Evolutionary conservation across 108 stramenopile species (phyloP), one percentile per base, ranked within the genome.

Genomic region (Bacterosira constricta): DNA sequence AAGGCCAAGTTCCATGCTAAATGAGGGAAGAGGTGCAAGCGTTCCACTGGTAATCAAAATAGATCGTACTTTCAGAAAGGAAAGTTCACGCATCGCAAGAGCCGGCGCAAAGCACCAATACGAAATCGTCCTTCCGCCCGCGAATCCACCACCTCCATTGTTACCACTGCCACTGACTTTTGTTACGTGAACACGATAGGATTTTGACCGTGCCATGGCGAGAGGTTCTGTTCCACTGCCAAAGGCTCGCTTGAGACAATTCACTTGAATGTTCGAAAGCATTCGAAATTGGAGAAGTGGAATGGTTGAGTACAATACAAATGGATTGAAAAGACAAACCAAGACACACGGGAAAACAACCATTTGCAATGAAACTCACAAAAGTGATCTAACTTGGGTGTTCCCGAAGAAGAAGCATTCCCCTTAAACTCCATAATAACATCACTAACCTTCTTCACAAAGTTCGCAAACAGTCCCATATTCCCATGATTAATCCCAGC

Each of bases 21-120:
- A 98, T 21, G 95, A 91, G 17, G 86, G 83, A 61, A 99, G 46
- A 0, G 99, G 99, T n/a, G 93, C 85, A 45, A 99, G 77, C 7
- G 99, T 99, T 35, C 99, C 99, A 13, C 90, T 92, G 5, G 98
- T 97, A 18, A 98, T 91, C 20, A 98, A 60, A 25, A 98, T 96
- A 11, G 87, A 96, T 25, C 92, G 86, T 11, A 92, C 87, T 46
- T 88, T 88, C 2, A 93, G 77, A 65, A 68, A 83, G 9, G 81
- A 69, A 17, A 99, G 72, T 63, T 98, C 96, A 56, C 90, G 69
- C 90, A 99, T 90, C 1, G 98, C 98, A 10, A 99, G 79, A 6
- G 94, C 88, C 0, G 99, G 96, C 18, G 96, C 93, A 75, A 99
- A 98, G 79, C 98, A 99, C 98, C 98, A 99, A 69, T 93, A 99